Evolutionary conservation across 78 protist species (phyloP).

Genomic region (Emiliania huxleyi): DNA sequence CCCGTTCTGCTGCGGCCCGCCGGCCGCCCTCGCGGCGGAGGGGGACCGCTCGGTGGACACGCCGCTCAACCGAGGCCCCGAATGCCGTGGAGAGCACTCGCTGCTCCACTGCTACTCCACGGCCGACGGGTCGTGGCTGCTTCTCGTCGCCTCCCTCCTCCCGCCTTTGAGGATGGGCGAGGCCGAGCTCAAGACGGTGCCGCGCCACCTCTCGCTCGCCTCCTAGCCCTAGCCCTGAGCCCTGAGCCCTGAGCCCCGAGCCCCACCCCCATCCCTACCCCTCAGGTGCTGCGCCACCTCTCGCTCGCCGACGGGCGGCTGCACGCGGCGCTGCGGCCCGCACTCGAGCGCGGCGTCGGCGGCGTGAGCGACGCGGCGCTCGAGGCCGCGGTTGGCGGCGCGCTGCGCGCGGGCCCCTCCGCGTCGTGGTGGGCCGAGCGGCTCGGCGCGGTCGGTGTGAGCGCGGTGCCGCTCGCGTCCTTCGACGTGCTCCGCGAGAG

Average conservation of each 20-base stretch:
- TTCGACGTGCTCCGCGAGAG: neutral
- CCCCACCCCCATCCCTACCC: no score
- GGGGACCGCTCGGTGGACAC: neutral
- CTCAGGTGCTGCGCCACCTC: no score
- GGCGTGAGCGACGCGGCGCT: no score
- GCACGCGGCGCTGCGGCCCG: no score
- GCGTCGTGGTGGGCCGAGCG: neutral
- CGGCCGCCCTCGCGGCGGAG: neutral
- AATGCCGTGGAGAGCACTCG: neutral
- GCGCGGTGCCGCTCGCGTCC: neutral
- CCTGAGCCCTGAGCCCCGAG: no score
- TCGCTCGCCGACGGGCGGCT: no score
- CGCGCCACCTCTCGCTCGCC: no score
- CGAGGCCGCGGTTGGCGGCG: no score
- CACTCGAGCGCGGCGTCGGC: no score
- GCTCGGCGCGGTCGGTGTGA: neutral
- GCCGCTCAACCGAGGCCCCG: neutral
- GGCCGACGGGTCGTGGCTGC: neutral
- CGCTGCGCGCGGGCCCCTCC: no score
- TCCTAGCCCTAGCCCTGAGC: no score
- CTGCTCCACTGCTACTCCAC: neutral
- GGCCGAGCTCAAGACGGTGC: no score
- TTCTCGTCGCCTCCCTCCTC: neutral
- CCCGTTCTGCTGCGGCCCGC: neutral
- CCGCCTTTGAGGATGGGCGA: neutral